Base-by-base conservation (phyloP, 139 green algal species). In the Limnomonas spitsbergensis region DNA sequence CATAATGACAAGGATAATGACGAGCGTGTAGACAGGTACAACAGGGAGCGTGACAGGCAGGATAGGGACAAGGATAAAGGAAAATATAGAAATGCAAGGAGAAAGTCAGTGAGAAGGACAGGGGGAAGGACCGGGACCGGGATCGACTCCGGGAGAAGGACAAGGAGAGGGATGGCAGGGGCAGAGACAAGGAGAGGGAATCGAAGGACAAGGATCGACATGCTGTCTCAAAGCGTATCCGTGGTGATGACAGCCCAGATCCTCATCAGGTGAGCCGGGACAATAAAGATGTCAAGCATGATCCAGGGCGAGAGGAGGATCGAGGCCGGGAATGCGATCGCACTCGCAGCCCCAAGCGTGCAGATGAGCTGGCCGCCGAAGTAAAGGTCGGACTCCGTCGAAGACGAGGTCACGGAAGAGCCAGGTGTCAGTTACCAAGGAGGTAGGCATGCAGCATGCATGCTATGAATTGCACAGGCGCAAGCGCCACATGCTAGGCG, bases 181-280 rank as follows among this genome's bases (percentile, higher is more conserved):
- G 66, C n/a, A 77, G 40, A 27, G 53, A 75, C 7, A 71, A 38
- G 42, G 32, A 37, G 20, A 27, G 38, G 35, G 69, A 73, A 31
- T 34, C 35, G 20, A 78, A 54, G 42, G 67, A 72, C 20, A 72
- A 71, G 61, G 78, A 82, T 53, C 80, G 53, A 52, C 72, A 78
- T 27, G 77, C 66, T 0, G 77, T 80, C 31, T 52, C 75, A 40
- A 54, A 72, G 52, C 27, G 53, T 26, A 40, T n/a, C 31, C 27
- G 32, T 29, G 3, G 38, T n/a, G 38, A 69, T 4, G 6, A 38
- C 76, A 69, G 66, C 27, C 35, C 40, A 40, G 38, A 47, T 39
- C 53, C 36, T 6, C 34, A 7, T 68, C n/a, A 56, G 38, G 1
- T 39, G 38, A 68, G 38, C 54, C n/a, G 66, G 32, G 69, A 32